These are phyloP conservation scores for Cordyceps cateniannulata DNA, from an alignment of 2,329 filamentous ascomycete species.

Conservation along the genomic window DNA sequence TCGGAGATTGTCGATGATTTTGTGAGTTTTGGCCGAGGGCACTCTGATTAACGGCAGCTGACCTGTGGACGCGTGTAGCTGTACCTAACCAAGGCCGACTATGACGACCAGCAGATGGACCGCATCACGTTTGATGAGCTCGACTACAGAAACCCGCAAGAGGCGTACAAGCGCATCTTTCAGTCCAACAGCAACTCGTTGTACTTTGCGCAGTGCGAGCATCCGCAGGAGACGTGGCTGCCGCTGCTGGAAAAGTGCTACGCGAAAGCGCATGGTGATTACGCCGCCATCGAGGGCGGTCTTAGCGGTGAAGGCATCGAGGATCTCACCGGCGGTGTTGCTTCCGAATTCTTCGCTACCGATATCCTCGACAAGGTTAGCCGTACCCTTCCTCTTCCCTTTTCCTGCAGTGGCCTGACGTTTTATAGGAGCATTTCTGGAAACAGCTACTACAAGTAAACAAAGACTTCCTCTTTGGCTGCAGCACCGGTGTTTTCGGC, in stretches of 20 bases:
- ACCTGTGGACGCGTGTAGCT: slow-evolving; percentile 24
- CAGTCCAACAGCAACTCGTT: slow-evolving; percentile 69
- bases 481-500: slow-evolving; percentile 42
- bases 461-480: slow-evolving; percentile 66
- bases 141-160: slow-evolving; percentile 45
- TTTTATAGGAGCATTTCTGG: slow-evolving; percentile 54
- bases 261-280: slow-evolving; percentile 77
- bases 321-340: slow-evolving; percentile 59
- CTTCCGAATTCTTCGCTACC: slow-evolving; percentile 57
- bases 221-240: slow-evolving; percentile 74
- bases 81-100: slow-evolving; percentile 51
- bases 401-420: background rate
- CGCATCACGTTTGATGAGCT: slow-evolving; percentile 37
- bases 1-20: slow-evolving; percentile 53
- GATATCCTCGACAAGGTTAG: slow-evolving; percentile 67
- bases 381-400: background rate
- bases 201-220: slow-evolving; percentile 69
- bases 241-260: slow-evolving; percentile 75
- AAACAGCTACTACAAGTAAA: slow-evolving; percentile 70
- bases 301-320: slow-evolving; percentile 56
- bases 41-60: background rate
- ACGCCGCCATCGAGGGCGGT: slow-evolving; percentile 66
- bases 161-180: slow-evolving; percentile 61
- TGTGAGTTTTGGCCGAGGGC: slow-evolving; percentile 23
- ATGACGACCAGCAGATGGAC: slow-evolving; percentile 49